Evolutionary conservation across 1,284 basidiomycete genomes (phyloP).

Genomic region (Papiliotrema flavescens): DNA sequence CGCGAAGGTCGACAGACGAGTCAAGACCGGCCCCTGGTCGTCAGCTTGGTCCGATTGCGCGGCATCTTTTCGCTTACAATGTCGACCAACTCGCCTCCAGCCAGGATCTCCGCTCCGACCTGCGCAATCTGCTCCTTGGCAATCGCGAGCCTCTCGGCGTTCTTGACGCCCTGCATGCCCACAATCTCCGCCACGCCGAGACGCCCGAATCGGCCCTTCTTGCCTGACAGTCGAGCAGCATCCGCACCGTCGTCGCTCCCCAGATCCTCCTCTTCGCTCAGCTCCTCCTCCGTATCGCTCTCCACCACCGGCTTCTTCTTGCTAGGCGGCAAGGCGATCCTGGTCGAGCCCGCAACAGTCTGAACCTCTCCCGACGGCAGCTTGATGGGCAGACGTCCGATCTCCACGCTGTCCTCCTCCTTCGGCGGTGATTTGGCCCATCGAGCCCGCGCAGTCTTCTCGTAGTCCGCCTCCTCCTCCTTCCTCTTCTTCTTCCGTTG

Average conservation of each 20-base stretch:
- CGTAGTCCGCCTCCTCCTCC: slow-evolving; percentile 44
- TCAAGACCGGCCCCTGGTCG: slow-evolving; percentile 71
- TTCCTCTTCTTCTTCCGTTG: slow-evolving; percentile 27
- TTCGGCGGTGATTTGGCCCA: slow-evolving; percentile 20
- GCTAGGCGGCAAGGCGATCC: slow-evolving; percentile 49
- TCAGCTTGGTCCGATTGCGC: slow-evolving; percentile 51
- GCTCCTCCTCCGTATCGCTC: slow-evolving; percentile 49
- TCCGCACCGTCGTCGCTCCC: slow-evolving; percentile 53
- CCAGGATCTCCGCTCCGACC: slow-evolving; percentile 82
- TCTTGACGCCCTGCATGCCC: slow-evolving; percentile 54
- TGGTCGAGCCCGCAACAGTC: slow-evolving; percentile 43
- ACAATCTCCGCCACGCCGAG: slow-evolving; percentile 74
- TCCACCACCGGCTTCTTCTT: slow-evolving; percentile 42
- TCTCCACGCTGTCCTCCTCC: slow-evolving; percentile 43
- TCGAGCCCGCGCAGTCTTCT: slow-evolving; percentile 27
- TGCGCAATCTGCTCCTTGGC: slow-evolving; percentile 87
- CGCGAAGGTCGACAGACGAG: slow-evolving; percentile 80
- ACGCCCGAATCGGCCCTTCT: slow-evolving; percentile 64
- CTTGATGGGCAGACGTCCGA: slow-evolving; percentile 79
- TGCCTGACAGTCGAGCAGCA: slow-evolving; percentile 36
- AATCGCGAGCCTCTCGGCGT: slow-evolving; percentile 64
- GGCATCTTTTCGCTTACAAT: slow-evolving; percentile 49
- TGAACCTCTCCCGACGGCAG: slow-evolving; percentile 71
- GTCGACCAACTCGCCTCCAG: slow-evolving; percentile 58
- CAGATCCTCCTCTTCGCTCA: slow-evolving; percentile 50